Evolutionary conservation across 305 asterid species (phyloP), one percentile per base, ranked within the genome.

Genomic region (Fraxinus greggii): DNA sequence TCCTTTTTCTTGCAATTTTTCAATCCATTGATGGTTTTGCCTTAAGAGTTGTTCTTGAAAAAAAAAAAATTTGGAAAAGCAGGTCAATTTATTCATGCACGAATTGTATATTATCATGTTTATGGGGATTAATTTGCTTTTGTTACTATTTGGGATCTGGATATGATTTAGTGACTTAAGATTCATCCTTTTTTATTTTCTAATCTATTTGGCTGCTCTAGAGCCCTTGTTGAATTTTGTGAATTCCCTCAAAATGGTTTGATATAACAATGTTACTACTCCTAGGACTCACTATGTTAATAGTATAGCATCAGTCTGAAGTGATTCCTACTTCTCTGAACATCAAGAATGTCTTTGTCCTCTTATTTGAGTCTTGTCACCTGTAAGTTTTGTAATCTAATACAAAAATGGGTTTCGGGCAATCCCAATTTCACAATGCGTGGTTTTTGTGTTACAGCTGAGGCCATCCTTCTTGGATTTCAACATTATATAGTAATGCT

Each of bases 381-480:
- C 33, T 63, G 26, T 19, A 82, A 75, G 81, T n/a, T 59, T 78
- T 24, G 17, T 21, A 26, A 78, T 40, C 42, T 56, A 75, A 63
- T 12, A 54, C 45, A 51, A 12, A 17, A 75, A 76, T n/a, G 42
- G 59, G 45, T 29, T 61, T 56, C 1, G 19, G n/a, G 6, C 40
- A 7, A 33, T 24, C 6, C 15, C 26, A 15, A 36, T 83, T 65
- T 79, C 29, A 63, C 36, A 21, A 31, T 79, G 31, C 76, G 13
- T 29, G 13, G 10, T 78, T 79, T 79, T 78, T 82, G 23, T 83
- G 76, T 56, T 88, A 90, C 95, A 94, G 97, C 98, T 76, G 97
- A 94, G 88, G 98, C 98, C 26, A 93, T 94, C 79, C 95, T 94
- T 81, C 97, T 94, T 28, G 97, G 98, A 10, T 94, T 93, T 83